Evolutionary conservation across 805 yeast genomes (phyloP).

Genomic region (Saccharomycopsis fermentans): DNA sequence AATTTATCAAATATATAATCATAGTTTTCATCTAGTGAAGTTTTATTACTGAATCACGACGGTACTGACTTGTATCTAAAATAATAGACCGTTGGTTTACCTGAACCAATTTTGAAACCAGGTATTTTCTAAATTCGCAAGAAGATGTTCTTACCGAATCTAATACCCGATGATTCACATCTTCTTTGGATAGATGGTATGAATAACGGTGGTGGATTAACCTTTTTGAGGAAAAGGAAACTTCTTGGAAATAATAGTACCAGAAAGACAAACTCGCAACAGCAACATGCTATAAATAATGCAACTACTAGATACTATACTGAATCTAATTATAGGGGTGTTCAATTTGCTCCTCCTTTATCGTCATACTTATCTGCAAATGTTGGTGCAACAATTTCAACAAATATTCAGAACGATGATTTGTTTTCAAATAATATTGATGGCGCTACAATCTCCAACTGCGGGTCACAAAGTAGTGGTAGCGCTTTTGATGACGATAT

Average conservation of each 20-base stretch:
- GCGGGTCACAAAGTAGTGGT: neutral
- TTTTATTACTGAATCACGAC: too few species aligned
- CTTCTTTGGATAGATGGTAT: conserved; percentile 13
- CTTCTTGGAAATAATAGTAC: neutral
- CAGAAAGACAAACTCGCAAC: neutral
- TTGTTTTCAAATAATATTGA: neutral
- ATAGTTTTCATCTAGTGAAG: too few species aligned
- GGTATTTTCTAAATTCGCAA: too few species aligned
- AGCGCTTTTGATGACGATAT: conserved; percentile 7
- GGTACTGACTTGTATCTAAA: too few species aligned
- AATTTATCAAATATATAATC: too few species aligned
- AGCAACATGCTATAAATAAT: neutral
- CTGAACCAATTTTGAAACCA: too few species aligned
- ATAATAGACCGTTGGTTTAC: too few species aligned
- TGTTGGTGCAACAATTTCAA: conserved; percentile 18
- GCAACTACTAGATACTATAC: neutral
- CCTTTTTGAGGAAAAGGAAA: conserved; percentile 5
- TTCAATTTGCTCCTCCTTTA: conserved; percentile 16
- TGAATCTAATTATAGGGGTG: conserved; percentile 2
- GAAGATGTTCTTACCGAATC: conserved; percentile 16
- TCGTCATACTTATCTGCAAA: conserved; percentile 17
- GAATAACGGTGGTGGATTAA: neutral
- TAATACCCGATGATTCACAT: conserved; percentile 14
- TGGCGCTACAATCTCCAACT: neutral
- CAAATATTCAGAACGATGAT: neutral